These are phyloP conservation scores for Gossypium anomalum DNA, from an alignment of 345 rosid genomes.

Conservation along the genomic window DNA sequence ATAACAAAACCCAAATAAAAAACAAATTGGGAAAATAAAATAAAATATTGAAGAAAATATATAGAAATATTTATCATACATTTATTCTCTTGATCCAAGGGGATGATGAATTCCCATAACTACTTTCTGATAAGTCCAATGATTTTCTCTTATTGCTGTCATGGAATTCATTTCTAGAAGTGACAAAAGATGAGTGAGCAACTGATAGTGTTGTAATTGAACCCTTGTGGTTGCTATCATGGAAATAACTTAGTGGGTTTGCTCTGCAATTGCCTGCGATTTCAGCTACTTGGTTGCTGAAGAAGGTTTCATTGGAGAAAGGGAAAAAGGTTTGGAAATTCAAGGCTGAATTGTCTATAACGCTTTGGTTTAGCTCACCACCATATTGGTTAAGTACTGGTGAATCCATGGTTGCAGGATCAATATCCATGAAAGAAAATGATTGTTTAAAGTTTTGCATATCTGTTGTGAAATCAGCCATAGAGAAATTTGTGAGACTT, in stretches of 20 bases:
- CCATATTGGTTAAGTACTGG: conserved; percentile 32
- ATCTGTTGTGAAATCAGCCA: conserved; percentile 19
- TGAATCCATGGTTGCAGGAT: conserved; percentile 25
- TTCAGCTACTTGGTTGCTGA: conserved; percentile 30
- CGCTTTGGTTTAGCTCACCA: conserved; percentile 29
- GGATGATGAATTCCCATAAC: conserved; percentile 30
- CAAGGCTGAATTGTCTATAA: conserved; percentile 24
- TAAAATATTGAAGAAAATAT: background rate
- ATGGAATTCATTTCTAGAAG: conserved; percentile 30
- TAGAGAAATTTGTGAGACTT: background rate
- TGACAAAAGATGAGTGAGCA: conserved; percentile 14
- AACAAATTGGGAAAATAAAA: background rate
- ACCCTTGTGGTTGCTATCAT: conserved; percentile 31
- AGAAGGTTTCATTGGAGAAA: conserved; percentile 35
- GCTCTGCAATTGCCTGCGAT: conserved; percentile 28
- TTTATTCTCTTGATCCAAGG: conserved; percentile 32
- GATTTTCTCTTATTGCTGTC: conserved; percentile 43
- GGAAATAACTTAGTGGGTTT: conserved; percentile 3
- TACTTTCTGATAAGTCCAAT: conserved; percentile 29
- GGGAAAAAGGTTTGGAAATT: conserved; percentile 33
- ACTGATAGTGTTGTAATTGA: conserved; percentile 10
- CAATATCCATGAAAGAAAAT: conserved; percentile 29
- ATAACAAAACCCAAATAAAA: background rate
- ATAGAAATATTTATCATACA: conserved; percentile 23
- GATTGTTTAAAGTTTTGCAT: conserved; percentile 29